Conservation (phyloP, 306 rosid genomes). For the Crataegus laevigata region DNA sequence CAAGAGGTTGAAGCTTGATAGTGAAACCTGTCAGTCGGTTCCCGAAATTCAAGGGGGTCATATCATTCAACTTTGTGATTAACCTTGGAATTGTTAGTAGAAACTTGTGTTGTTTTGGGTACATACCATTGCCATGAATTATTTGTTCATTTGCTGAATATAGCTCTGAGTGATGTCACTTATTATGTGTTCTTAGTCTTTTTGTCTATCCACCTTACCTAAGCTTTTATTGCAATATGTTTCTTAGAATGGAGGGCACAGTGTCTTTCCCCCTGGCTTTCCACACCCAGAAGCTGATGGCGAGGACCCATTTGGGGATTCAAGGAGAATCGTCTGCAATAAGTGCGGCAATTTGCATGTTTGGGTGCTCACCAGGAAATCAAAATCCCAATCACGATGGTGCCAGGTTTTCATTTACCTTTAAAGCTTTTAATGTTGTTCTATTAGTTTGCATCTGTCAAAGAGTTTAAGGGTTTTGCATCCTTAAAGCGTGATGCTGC, state of each 20-base stretch:
- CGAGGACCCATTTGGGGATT: slow-evolving; percentile 72
- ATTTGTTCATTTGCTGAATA: not conserved
- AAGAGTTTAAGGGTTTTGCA: not conserved
- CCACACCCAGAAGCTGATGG: slow-evolving; percentile 51
- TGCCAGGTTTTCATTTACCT: slow-evolving; percentile 68
- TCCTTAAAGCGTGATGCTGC: slow-evolving; percentile 2
- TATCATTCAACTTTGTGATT: not conserved
- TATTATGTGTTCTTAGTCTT: slow-evolving; percentile 8
- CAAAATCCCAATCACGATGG: slow-evolving; percentile 90
- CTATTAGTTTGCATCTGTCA: slow-evolving; percentile 13
- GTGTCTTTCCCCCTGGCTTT: slow-evolving; percentile 62
- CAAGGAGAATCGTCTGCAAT: slow-evolving; percentile 82
- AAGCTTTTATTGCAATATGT: slow-evolving; percentile 30
- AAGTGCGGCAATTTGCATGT: slow-evolving; percentile 73
- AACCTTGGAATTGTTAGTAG: not conserved
- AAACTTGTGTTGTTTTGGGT: not conserved
- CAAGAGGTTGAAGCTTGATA: not conserved
- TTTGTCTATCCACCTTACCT: slow-evolving; percentile 21
- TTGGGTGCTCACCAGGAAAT: slow-evolving; percentile 77
- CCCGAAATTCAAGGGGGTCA: not conserved
- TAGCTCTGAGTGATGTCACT: not conserved
- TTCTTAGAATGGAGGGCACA: slow-evolving; percentile 65
- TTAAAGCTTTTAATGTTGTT: slow-evolving; percentile 1
- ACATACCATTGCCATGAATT: not conserved
- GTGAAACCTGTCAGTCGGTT: not conserved